Base-by-base conservation (phyloP, 192 early-diverging fungal species). In the Lobosporangium transversale region DNA sequence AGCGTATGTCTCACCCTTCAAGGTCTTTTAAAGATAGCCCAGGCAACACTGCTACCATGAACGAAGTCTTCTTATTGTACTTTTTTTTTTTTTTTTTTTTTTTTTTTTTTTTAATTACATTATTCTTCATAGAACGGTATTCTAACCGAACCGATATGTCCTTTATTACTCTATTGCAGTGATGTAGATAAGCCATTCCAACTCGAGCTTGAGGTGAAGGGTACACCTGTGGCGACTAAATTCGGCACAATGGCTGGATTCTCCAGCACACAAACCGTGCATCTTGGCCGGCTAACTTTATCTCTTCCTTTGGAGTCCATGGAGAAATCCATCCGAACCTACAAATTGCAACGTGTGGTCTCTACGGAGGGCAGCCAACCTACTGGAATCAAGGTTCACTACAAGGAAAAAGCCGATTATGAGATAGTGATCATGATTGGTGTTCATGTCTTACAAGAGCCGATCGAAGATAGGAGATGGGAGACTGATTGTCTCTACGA, bases 371-470 rank as follows among this genome's bases (percentile, higher is more conserved):
- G 43, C 9, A 43, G 32, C 23, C 40, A 45, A 23, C 56, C 57
- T 1, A 23, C 49, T 4, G 40, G 29, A 3, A 45, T 35, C 57
- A 71, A 62, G 24, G 26, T 27, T 45, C 62, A 62, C 26, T 17
- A 52, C 21, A 76, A 66, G 30, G 59, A 62, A 6, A 76, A 76
- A 18, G 33, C 48, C 12, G 73, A 76, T 24, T 76, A 62, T 35
- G 73, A 76, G 65, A 62, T 76, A 36, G 53, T 76, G 17, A 26
- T 76, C 53, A 76, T 76, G 73, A 62, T 76, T 8, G 64, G 73
- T 1, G 40, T 76, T 4, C 73, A 76, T 67, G 58, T 67, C 1
- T 35, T 76, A 29, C 44, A 76, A 26, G 73, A 76, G 11, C 73
- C 73, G 2, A n/a, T 76, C 21, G 73, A 76, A n/a, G 54, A 76